A percentile compares a stretch with the other conserved stretches of the same genome.
phyloP scores from a whole-genome alignment of 345 rosid species.

The Clarkia xantiana region DNA sequence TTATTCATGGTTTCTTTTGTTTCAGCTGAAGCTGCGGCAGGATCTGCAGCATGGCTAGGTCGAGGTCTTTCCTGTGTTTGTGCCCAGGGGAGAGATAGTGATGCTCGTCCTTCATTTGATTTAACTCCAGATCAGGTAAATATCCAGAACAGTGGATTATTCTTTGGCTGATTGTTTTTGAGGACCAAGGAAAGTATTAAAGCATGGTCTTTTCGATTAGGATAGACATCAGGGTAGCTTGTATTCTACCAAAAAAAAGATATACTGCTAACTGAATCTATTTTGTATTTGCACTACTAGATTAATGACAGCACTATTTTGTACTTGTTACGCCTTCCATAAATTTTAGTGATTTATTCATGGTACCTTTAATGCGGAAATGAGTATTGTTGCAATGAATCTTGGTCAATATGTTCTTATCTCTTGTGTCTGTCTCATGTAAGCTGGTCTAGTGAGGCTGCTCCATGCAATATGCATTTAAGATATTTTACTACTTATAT shows the following conservation, averaged over 20 bases:
- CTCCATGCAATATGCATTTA: too few species aligned
- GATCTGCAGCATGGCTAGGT: slow-evolving; percentile 98
- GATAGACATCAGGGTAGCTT: background rate
- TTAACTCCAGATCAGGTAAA: slow-evolving; percentile 80
- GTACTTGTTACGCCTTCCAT: too few species aligned
- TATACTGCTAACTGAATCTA: background rate
- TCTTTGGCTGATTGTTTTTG: too few species aligned
- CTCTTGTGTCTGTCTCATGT: too few species aligned
- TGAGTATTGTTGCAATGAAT: too few species aligned
- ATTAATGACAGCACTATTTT: too few species aligned
- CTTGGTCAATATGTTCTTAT: too few species aligned
- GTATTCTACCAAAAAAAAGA: background rate
- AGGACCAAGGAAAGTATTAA: too few species aligned
- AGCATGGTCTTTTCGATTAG: background rate
- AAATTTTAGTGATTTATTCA: too few species aligned
- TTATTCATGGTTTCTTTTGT: slow-evolving; percentile 20
- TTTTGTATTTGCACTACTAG: too few species aligned
- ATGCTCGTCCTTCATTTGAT: slow-evolving; percentile 87
- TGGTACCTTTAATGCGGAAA: too few species aligned
- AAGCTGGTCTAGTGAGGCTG: too few species aligned
- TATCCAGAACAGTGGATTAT: background rate
- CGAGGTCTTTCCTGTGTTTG: slow-evolving; percentile 98
- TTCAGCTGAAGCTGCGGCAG: slow-evolving; percentile 97
- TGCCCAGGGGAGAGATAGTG: slow-evolving; percentile 79
- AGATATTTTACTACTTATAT: background rate